Evolutionary conservation across 1,139 yeast genomes (phyloP).

Genomic region (Yamadazyma triangularis): DNA sequence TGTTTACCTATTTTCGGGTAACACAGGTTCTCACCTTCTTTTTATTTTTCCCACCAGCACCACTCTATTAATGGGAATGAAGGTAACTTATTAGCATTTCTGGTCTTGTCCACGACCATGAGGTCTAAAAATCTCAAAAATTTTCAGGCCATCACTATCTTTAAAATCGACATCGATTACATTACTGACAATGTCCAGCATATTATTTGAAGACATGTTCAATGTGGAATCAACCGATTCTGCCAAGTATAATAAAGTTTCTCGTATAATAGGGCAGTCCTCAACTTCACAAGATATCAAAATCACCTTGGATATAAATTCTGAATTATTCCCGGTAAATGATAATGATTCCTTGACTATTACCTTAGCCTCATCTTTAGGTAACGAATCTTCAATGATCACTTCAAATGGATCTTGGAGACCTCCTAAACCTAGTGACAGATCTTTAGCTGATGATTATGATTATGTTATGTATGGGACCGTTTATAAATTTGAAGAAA

Average conservation of each 20-base stretch:
- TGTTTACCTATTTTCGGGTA: too few relatives aligned
- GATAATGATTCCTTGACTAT: constrained; percentile 80
- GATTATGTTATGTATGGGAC: constrained; percentile 99
- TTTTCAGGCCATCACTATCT: too few relatives aligned
- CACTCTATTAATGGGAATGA: too few relatives aligned
- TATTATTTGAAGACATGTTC: constrained; percentile 92
- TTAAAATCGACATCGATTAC: too few relatives aligned
- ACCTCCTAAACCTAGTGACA: constrained; percentile 80
- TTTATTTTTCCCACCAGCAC: too few relatives aligned
- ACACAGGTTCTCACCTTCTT: too few relatives aligned
- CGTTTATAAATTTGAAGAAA: constrained; percentile 94
- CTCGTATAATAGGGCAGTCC: constrained; percentile 85
- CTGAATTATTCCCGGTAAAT: constrained; percentile 85
- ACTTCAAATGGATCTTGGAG: constrained; percentile 82
- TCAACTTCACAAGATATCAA: constrained; percentile 80
- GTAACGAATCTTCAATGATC: constrained; percentile 49
- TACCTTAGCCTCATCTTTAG: constrained; percentile 78
- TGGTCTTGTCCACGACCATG: too few relatives aligned
- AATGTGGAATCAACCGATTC: constrained; percentile 80
- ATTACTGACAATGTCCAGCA: constrained; percentile 18
- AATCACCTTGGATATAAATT: constrained; percentile 85
- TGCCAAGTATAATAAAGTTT: constrained; percentile 89
- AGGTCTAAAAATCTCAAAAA: too few relatives aligned
- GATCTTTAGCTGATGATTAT: constrained; percentile 90
- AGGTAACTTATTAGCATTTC: too few relatives aligned